Base-by-base conservation (phyloP, 495 filamentous ascomycete genomes). In the Melanomma pulvis-pyrius region DNA sequence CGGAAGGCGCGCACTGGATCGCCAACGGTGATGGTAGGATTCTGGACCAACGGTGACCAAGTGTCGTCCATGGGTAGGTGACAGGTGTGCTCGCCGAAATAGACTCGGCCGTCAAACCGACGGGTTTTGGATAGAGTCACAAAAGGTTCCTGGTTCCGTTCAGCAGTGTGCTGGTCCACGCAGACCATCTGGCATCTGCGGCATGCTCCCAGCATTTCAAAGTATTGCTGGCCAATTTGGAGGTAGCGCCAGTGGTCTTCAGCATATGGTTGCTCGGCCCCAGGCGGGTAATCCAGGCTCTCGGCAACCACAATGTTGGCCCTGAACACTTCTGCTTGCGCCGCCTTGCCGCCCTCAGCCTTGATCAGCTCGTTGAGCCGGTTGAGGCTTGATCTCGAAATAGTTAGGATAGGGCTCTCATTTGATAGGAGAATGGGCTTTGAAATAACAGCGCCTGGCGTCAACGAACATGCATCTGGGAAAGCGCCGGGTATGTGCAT, bases 181-280 rank as follows among this genome's bases (percentile, higher is more conserved):
- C 93, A 97, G 13, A 98, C 88, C 91, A 98, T 97, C 70, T 96
- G 92, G 65, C 94, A 98, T 17, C 94, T 79, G 36, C 92, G 83
- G 71, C 94, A 98, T 21, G 87, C 83, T 0, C 91, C 93, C 4
- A 97, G 79, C 63, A 93, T 85, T 70, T 90, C 81, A 56, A 91
- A 88, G 2, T 78, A 70, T 29, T 86, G 79, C 15, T 71, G 52
- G 15, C 84, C 84, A 41, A 89, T 83, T 34, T 75, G 74, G 56
- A 77, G 22, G 74, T 74, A 71, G 52, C 68, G 66, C 87, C 86
- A 89, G 17, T 76, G 59, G 71, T 89, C 87, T 73, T 89, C 87
- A 7, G 79, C 76, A 66, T 86, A 90, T 0, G 87, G 84, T 53
- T 81, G 76, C 63, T 86, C 82, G 1, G 73, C 64, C 49, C 80